Conservation (phyloP, 2,329 filamentous ascomycete genomes). For the Bertia moriformis region DNA sequence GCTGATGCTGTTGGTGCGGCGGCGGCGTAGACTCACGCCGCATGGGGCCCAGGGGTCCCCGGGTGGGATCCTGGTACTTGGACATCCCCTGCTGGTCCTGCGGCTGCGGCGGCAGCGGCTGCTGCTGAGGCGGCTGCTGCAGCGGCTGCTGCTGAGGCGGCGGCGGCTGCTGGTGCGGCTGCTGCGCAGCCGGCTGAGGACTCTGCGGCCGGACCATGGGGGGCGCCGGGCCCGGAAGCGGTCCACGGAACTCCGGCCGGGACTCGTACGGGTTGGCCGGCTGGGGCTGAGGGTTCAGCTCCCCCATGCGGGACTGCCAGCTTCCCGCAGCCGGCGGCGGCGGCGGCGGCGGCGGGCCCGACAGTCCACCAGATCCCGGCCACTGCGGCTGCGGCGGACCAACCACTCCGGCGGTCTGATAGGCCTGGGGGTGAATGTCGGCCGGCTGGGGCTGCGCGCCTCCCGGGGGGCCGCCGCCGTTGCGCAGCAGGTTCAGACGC, state of each 20-base stretch:
- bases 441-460: constrained; percentile 72
- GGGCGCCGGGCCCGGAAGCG: constrained; percentile 51
- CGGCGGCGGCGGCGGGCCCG: constrained; percentile 31
- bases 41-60: constrained; percentile 23
- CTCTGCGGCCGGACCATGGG: constrained; percentile 60
- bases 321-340: constrained; percentile 49
- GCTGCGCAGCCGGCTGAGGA: constrained; percentile 58
- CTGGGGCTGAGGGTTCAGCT: constrained; percentile 64
- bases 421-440: constrained; percentile 89
- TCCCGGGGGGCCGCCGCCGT: constrained; percentile 54
- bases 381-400: constrained; percentile 79
- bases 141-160: no score
- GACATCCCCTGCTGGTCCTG: no score
- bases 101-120: no score
- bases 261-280: constrained; percentile 72
- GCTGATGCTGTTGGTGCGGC: no score
- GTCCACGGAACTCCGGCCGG: constrained; percentile 22
- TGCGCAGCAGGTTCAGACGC: constrained; percentile 74
- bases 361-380: constrained; percentile 59
- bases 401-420: constrained; percentile 69
- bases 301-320: constrained; percentile 56
- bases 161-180: no score
- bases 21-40: constrained; percentile 32
- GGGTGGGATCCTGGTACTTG: constrained; percentile 53
- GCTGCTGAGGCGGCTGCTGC: no score